These are phyloP conservation scores for Protostelium mycophagum DNA, from an alignment of 78 protist species.

Conservation along the genomic window DNA sequence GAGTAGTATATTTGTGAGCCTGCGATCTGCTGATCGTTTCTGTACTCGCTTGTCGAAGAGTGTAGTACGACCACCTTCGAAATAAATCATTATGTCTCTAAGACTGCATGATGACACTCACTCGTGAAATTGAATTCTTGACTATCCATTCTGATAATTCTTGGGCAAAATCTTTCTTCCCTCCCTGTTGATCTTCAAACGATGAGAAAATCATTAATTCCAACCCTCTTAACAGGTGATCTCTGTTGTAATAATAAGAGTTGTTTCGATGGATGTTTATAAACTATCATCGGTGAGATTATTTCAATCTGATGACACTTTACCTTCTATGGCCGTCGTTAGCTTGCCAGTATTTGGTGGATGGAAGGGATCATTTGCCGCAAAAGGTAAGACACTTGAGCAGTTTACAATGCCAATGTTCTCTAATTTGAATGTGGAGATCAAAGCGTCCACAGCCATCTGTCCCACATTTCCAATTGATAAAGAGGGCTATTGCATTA, in stretches of 20 bases:
- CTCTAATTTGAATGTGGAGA: not conserved
- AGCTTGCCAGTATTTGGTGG: not conserved
- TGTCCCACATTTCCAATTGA: not conserved
- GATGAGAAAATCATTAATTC: not conserved
- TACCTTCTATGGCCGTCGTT: not conserved
- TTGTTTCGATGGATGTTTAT: not conserved
- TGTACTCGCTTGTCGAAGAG: not conserved
- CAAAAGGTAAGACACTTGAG: not conserved
- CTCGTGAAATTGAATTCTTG: not conserved
- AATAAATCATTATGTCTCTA: not conserved
- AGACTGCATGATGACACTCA: not conserved
- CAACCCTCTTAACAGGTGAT: not conserved
- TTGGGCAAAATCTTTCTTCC: not conserved
- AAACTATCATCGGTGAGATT: too few relatives aligned
- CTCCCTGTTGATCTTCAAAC: not conserved
- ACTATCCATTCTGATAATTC: not conserved
- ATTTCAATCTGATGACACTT: too few relatives aligned
- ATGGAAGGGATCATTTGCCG: not conserved
- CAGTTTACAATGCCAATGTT: not conserved
- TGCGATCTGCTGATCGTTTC: not conserved
- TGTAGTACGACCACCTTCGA: not conserved
- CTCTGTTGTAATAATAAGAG: not conserved
- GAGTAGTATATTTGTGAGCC: not conserved
- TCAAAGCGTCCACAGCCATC: not conserved
- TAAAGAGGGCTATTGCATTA: not conserved